Evolutionary conservation across 2,329 filamentous ascomycete species (phyloP).

Genomic region (Chalara sp.): DNA sequence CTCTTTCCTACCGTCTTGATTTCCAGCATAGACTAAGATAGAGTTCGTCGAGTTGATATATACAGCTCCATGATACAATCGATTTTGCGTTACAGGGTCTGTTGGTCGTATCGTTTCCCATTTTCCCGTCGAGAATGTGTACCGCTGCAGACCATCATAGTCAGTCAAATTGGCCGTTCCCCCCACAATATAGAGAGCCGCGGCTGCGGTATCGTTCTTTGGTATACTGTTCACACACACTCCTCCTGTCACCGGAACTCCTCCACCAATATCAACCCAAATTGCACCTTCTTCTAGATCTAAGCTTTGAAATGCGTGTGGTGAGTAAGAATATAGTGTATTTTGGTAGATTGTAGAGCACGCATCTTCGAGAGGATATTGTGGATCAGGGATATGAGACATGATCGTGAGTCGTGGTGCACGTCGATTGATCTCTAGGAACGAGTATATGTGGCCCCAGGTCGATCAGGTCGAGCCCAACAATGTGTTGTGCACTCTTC

Average conservation of each 20-base stretch:
- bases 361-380: slow-evolving; percentile 63
- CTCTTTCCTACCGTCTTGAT: slow-evolving; percentile 48
- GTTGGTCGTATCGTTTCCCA: slow-evolving; percentile 51
- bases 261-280: slow-evolving; percentile 63
- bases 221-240: slow-evolving; percentile 69
- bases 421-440: slow-evolving; percentile 1
- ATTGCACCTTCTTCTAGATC: slow-evolving; percentile 58
- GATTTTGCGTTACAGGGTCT: slow-evolving; percentile 42
- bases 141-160: slow-evolving; percentile 72
- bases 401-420: slow-evolving; percentile 17
- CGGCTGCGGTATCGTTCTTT: slow-evolving; percentile 44
- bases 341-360: slow-evolving; percentile 78
- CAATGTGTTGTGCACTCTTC: too few species aligned
- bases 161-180: slow-evolving; percentile 47
- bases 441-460: too few species aligned
- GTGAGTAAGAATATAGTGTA: slow-evolving; percentile 78
- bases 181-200: slow-evolving; percentile 75
- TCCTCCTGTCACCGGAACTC: slow-evolving; percentile 65
- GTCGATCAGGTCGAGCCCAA: too few species aligned
- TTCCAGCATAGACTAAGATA: slow-evolving; percentile 77
- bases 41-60: slow-evolving; percentile 65
- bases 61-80: slow-evolving; percentile 66
- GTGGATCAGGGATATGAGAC: slow-evolving; percentile 55
- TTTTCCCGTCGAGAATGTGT: slow-evolving; percentile 45
- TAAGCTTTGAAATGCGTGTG: slow-evolving; percentile 59